Base-by-base conservation (phyloP, 208 protist species). In the Vickermania ingenoplastis region DNA sequence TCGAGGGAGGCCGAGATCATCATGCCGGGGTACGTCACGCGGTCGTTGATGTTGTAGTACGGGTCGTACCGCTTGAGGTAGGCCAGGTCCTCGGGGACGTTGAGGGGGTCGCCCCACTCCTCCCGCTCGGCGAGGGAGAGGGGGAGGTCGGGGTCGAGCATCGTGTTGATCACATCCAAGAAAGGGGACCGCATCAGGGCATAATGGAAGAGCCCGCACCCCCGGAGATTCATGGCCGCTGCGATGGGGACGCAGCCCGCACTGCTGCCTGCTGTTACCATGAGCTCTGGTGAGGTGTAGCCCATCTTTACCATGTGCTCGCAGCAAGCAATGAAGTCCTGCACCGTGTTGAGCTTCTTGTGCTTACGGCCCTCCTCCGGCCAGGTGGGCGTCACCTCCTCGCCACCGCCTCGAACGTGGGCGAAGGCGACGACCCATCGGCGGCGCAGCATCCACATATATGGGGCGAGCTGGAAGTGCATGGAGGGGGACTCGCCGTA, bases 181-280 rank as follows among this genome's bases (percentile, higher is more conserved):
- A 98, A 98, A 0, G 93, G 92, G 5, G 94, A 91, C 5, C 86
- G 86, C 59, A 93, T 53, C 24, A 96, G 73, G 0, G 70, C 91
- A 49, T 88, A 90, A 28, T 81, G 79, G 58, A 95, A 96, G n/a
- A 96, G 71, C 3, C 79, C 59, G 53, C 77, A 84, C 17, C 89
- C 89, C 2, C 80, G 79, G 62, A 96, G 88, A 68, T 97, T 97
- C 73, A 97, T 80, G 3, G 82, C 87, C 0, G 92, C 90, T 17
- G 90, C 94, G 52, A 97, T 96, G 25, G 95, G 89, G 7, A 98
- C 83, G 48, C 93, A 96, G 23, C 96, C 96, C 11, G 96, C 96
- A 59, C 84, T 95, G 41, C 77, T 85, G 0, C 95, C 95, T 2
- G 83, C 85, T 25, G 92, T 87, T 50, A 92, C 86, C 79, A 97